Conservation (phyloP, 2,329 filamentous ascomycete genomes). For the Curvularia verruculosa region DNA sequence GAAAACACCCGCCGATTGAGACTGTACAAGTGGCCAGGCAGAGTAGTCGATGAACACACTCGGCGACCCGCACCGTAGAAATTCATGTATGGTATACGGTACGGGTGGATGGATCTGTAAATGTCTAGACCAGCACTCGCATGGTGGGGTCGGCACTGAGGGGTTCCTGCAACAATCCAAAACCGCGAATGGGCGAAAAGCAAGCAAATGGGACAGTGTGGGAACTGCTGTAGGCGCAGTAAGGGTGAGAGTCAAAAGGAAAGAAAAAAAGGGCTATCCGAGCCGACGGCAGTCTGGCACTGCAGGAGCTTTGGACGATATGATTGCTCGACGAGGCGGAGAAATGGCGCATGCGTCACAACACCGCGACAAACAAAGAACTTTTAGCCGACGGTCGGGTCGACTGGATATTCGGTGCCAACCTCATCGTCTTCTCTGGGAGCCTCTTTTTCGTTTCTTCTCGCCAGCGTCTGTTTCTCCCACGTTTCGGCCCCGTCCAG, state of each 20-base stretch:
- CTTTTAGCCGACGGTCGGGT: constrained; percentile 22
- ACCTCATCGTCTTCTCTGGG: background rate
- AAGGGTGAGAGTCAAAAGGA: background rate
- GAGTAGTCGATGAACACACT: background rate
- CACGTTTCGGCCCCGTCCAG: constrained; percentile 1
- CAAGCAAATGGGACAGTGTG: background rate
- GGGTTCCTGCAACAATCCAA: background rate
- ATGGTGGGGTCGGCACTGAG: background rate
- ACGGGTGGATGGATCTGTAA: background rate
- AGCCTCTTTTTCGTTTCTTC: too few relatives aligned
- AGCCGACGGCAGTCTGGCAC: constrained; percentile 11
- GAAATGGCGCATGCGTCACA: constrained; percentile 24
- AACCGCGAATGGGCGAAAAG: background rate
- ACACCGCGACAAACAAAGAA: constrained; percentile 22
- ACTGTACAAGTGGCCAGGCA: background rate
- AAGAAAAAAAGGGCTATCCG: constrained; percentile 8
- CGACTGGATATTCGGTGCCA: background rate
- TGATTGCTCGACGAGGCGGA: constrained; percentile 24
- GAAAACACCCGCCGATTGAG: background rate
- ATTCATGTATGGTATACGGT: background rate
- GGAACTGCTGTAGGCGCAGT: background rate
- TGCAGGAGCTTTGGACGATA: constrained; percentile 16
- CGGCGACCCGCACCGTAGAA: background rate
- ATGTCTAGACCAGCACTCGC: background rate
- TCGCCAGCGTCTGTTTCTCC: background rate